These are phyloP conservation scores for Dichomitus squalens DNA, from an alignment of 1,284 basidiomycete species.

Conservation along the genomic window DNA sequence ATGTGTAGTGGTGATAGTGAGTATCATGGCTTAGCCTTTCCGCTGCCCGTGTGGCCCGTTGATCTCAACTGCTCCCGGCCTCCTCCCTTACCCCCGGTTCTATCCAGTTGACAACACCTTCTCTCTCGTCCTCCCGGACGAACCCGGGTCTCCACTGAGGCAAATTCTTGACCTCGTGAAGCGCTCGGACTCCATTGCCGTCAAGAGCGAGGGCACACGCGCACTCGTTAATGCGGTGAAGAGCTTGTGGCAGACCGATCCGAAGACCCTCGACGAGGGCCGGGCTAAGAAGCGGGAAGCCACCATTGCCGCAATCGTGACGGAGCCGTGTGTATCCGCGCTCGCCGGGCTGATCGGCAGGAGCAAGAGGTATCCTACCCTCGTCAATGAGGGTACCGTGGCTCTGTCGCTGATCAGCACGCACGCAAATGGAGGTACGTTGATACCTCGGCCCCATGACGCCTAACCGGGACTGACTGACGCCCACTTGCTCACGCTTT, in stretches of 20 bases:
- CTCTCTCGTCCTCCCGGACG: conserved; percentile 52
- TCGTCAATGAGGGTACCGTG: conserved; percentile 90
- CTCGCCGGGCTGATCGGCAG: conserved; percentile 76
- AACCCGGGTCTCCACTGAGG: conserved; percentile 50
- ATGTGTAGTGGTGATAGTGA: conserved; percentile 77
- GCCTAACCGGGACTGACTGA: conserved; percentile 4
- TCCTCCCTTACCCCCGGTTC: neutral
- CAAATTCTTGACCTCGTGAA: conserved; percentile 76
- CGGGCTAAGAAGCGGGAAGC: conserved; percentile 49
- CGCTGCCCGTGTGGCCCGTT: conserved; percentile 5
- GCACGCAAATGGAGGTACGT: conserved; percentile 64
- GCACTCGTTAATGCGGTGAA: conserved; percentile 84
- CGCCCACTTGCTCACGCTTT: conserved; percentile 8
- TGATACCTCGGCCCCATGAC: conserved; percentile 2
- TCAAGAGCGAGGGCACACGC: conserved; percentile 89
- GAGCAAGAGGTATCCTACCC: conserved; percentile 79
- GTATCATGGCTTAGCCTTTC: conserved; percentile 29
- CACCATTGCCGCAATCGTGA: conserved; percentile 58
- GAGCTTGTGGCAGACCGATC: conserved; percentile 63
- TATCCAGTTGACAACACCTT: conserved; percentile 65
- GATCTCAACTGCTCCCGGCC: conserved; percentile 1
- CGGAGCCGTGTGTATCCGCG: conserved; percentile 55
- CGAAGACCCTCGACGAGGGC: conserved; percentile 34
- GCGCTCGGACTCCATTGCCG: conserved; percentile 80
- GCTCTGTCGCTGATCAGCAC: conserved; percentile 79